Evolutionary conservation across 2,329 filamentous ascomycete genomes (phyloP), one percentile per base, ranked within the genome.

Genomic region (Phialocephala sp.): DNA sequence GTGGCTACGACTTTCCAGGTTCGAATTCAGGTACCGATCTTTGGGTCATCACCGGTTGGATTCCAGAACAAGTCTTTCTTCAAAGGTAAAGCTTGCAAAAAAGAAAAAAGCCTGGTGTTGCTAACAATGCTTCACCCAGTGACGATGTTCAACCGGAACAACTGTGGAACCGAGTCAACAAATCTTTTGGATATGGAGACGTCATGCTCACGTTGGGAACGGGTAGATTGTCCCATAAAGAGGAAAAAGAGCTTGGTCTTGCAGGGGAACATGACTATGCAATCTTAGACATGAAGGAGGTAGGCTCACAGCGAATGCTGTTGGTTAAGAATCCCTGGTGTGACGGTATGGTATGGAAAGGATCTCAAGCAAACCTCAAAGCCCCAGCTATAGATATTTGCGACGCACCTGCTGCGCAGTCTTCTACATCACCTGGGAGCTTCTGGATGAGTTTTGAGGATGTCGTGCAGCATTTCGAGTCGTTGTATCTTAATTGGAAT

Each of bases 401-500:
- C 27, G 68, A 75, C 50, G 70, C 69, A 39, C 69, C 73, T n/a
- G 66, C 68, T 47, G 18, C 62, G 76, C 59, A 50, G 3, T 9
- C 62, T 2, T 22, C 57, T 43, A 73, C 79, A 22, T 77, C 79
- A 35, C 89, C 90, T 0, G 93, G 93, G n/a, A 92, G 91, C 0
- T 96, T 97, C 75, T 98, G 95, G 94, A 96, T 98, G 79, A 88
- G 90, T 27, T 87, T 95, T 35, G 91, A 97, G 71, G 91, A 93
- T 69, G 88, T 97, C 4, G 86, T 92, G 41, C 93, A 97, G 73
- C 89, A 97, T 75, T 99, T 97, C 69, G 93, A 98, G 76, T 97
- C 94, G 20, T 87, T 99, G 71, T 99, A 98, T 77, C 83, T 99
- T 62, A 99, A 98, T 79, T 99, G 95, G 95, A 97, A 97, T 70